Conservation (phyloP, 202 grass and related monocot species). For the Carex arenaria region DNA sequence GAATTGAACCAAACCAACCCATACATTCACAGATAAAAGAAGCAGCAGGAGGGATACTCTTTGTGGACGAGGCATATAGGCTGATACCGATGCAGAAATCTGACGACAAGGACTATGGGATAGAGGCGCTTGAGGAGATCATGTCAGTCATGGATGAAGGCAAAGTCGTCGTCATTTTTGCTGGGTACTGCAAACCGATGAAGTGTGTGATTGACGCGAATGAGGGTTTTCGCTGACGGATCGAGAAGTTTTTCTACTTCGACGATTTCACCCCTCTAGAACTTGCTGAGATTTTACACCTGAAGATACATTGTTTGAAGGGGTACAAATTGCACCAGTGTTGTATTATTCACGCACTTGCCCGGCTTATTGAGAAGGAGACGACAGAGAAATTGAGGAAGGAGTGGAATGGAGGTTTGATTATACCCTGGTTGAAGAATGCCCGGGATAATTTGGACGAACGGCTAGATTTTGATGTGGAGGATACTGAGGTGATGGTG, state of each 20-base stretch:
- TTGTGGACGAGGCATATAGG: conserved; percentile 96
- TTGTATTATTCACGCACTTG: conserved; percentile 48
- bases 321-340: conserved; percentile 77
- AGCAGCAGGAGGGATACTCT: conserved; percentile 85
- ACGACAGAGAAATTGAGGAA: conserved; percentile 53
- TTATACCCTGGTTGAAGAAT: conserved; percentile 64
- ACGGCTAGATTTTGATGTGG: conserved; percentile 69
- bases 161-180: conserved; percentile 87
- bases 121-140: conserved; percentile 97
- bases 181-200: conserved; percentile 88
- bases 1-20: conserved; percentile 1
- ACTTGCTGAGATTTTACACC: conserved; percentile 73
- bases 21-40: conserved; percentile 61
- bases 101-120: conserved; percentile 89
- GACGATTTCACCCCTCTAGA: conserved; percentile 71
- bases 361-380: conserved; percentile 49
- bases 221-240: conserved; percentile 80
- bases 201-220: conserved; percentile 82
- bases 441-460: conserved; percentile 80
- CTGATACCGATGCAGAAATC: conserved; percentile 87
- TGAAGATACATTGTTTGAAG: conserved; percentile 67
- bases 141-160: conserved; percentile 98
- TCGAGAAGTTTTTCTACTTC: conserved; percentile 84
- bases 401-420: conserved; percentile 82
- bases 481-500: conserved; percentile 47